Conservation (phyloP, 495 filamentous ascomycete genomes). For the Penicillium bovifimosum region DNA sequence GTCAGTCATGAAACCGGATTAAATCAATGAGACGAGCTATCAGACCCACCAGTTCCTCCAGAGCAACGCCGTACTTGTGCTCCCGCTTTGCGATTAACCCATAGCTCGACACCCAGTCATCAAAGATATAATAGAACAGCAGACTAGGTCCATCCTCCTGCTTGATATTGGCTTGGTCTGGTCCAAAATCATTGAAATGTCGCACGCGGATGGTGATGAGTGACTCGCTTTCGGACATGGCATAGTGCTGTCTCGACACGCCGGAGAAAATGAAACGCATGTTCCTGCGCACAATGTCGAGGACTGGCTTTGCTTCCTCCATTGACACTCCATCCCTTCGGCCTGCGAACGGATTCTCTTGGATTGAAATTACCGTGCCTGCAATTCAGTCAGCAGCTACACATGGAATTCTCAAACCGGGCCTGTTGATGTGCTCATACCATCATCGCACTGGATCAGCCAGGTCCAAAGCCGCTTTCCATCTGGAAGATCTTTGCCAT, state of each 20-base stretch:
- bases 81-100: conserved; percentile 55
- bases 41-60: conserved; percentile 50
- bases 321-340: conserved; percentile 19
- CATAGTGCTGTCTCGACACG: conserved; percentile 49
- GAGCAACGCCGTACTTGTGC: conserved; percentile 52
- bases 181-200: conserved; percentile 28
- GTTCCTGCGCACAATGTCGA: conserved; percentile 60
- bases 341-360: conserved; percentile 60
- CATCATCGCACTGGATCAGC: conserved; percentile 76
- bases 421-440: conserved; percentile 31
- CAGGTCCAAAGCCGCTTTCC: conserved; percentile 69
- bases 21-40: background rate
- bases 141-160: conserved; percentile 64
- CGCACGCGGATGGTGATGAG: conserved; percentile 48
- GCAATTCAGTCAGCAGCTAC: conserved; percentile 3
- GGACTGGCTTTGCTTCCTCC: conserved; percentile 31
- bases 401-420: background rate
- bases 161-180: conserved; percentile 36
- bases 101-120: conserved; percentile 74
- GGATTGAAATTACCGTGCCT: conserved; percentile 71
- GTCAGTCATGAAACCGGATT: background rate
- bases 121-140: conserved; percentile 82
- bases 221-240: conserved; percentile 40
- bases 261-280: conserved; percentile 66
- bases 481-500: conserved; percentile 49